phyloP scores from a whole-genome alignment of 2,329 filamentous ascomycete genomes.

The Trichoderma pleuroti region DNA sequence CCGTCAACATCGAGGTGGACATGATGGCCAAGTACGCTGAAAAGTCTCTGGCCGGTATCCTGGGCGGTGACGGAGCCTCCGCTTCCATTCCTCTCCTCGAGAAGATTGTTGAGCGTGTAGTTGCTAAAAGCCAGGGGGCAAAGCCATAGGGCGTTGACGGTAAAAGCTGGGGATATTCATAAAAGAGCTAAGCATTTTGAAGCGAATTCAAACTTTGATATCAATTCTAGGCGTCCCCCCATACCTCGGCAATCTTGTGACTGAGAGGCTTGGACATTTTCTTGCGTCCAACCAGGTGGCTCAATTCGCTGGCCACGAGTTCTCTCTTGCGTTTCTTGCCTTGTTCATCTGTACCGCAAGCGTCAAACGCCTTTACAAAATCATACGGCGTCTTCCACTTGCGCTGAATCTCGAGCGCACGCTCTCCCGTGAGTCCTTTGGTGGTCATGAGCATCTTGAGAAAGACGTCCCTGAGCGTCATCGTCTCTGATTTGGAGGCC shows the following conservation, averaged over 20 bases:
- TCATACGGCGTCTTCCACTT: conserved; percentile 71
- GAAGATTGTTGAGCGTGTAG: conserved; percentile 69
- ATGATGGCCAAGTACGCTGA: conserved; percentile 82
- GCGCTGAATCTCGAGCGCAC: conserved; percentile 74
- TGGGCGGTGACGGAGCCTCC: conserved; percentile 53
- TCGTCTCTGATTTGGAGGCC: conserved; percentile 69
- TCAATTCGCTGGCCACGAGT: conserved; percentile 57
- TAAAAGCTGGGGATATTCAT: background rate
- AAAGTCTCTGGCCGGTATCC: conserved; percentile 75
- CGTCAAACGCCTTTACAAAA: conserved; percentile 66
- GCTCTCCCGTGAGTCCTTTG: conserved; percentile 70
- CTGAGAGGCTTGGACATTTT: conserved; percentile 65
- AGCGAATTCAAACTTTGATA: background rate
- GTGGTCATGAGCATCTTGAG: conserved; percentile 86
- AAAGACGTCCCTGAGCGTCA: conserved; percentile 71
- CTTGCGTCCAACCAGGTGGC: conserved; percentile 60
- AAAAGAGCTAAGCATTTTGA: background rate
- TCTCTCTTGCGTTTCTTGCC: conserved; percentile 56
- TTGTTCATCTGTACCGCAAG: conserved; percentile 46
- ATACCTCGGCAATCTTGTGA: conserved; percentile 67
- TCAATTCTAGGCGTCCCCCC: conserved; percentile 51
- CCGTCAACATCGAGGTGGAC: conserved; percentile 90
- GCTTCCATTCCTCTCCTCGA: conserved; percentile 57
- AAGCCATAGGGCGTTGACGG: conserved; percentile 22
- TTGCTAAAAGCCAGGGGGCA: conserved; percentile 58